These are phyloP conservation scores for Raddia distichophylla DNA, from an alignment of 176 grass and related monocot species.

Conservation along the genomic window DNA sequence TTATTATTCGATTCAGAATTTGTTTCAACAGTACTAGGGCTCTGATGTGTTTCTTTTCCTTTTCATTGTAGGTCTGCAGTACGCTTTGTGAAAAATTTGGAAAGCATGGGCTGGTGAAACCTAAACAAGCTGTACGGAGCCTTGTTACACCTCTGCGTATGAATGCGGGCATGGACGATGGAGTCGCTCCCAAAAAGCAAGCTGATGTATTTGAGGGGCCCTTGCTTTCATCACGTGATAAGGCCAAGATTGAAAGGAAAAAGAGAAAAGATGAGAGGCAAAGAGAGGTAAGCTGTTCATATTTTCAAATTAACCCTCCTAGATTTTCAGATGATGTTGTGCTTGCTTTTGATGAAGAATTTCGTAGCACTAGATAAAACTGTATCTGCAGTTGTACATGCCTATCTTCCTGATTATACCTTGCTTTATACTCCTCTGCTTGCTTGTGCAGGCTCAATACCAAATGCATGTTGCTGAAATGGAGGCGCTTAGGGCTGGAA, in stretches of 20 bases:
- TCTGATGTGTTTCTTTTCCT: not conserved
- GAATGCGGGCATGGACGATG: slow-evolving; percentile 89
- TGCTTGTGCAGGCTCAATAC: slow-evolving; percentile 75
- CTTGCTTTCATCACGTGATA: slow-evolving; percentile 78
- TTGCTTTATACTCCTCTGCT: slow-evolving; percentile 12
- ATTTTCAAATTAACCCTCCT: not conserved
- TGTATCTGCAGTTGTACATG: not conserved
- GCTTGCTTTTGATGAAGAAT: not conserved
- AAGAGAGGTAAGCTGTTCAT: slow-evolving; percentile 66
- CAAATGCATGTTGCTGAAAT: slow-evolving; percentile 87
- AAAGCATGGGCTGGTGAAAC: slow-evolving; percentile 77
- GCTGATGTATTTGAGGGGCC: slow-evolving; percentile 79
- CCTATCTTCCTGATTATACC: slow-evolving; percentile 1
- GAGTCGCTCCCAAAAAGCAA: slow-evolving; percentile 65
- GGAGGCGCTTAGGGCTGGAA: slow-evolving; percentile 86
- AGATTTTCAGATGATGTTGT: not conserved
- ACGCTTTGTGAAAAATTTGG: slow-evolving; percentile 89
- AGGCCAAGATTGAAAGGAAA: slow-evolving; percentile 79
- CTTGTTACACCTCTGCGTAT: slow-evolving; percentile 82
- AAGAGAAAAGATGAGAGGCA: slow-evolving; percentile 96
- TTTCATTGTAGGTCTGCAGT: slow-evolving; percentile 70
- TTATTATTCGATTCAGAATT: not conserved
- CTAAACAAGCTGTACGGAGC: slow-evolving; percentile 78
- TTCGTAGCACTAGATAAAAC: not conserved
- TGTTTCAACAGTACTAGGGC: not conserved